A percentile compares a stretch with the other conserved stretches of the same genome.
These are phyloP conservation scores for Davidsoniella neocaledoniae DNA, from an alignment of 2,329 filamentous ascomycete genomes.

Conservation along the genomic window DNA sequence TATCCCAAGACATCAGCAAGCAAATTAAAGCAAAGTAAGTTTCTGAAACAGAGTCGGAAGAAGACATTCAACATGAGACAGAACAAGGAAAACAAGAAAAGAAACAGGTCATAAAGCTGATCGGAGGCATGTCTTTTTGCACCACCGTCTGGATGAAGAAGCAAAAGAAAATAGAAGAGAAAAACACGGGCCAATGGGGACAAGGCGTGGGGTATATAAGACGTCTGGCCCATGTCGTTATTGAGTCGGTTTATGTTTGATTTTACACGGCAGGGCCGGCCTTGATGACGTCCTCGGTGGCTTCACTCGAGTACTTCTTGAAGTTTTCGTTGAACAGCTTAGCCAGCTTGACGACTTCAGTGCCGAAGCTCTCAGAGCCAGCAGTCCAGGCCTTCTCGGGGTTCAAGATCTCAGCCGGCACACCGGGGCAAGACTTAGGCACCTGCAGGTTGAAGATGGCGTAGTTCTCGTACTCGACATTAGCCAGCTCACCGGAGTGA, in stretches of 20 bases:
- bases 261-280: slow-evolving; percentile 31
- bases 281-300: slow-evolving; percentile 61
- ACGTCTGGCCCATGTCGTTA: not conserved
- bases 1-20: not conserved
- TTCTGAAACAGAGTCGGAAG: no score
- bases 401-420: slow-evolving; percentile 86
- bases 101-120: slow-evolving; percentile 2
- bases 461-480: slow-evolving; percentile 87
- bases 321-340: slow-evolving; percentile 92
- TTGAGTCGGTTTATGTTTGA: not conserved
- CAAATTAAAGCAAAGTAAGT: not conserved
- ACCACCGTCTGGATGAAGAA: not conserved
- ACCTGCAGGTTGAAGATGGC: slow-evolving; percentile 92
- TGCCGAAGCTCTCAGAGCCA: slow-evolving; percentile 62
- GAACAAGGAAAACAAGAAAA: slow-evolving; percentile 1
- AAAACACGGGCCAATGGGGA: not conserved
- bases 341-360: slow-evolving; percentile 81
- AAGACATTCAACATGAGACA: not conserved
- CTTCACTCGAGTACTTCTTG: slow-evolving; percentile 79
- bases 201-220: not conserved
- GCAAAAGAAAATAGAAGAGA: not conserved
- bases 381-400: slow-evolving; percentile 84
- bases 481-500: slow-evolving; percentile 88
- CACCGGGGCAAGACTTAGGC: slow-evolving; percentile 78
- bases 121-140: slow-evolving; percentile 4